phyloP scores from a whole-genome alignment of 768 basidiomycete genomes.

The Mycena amicta region DNA sequence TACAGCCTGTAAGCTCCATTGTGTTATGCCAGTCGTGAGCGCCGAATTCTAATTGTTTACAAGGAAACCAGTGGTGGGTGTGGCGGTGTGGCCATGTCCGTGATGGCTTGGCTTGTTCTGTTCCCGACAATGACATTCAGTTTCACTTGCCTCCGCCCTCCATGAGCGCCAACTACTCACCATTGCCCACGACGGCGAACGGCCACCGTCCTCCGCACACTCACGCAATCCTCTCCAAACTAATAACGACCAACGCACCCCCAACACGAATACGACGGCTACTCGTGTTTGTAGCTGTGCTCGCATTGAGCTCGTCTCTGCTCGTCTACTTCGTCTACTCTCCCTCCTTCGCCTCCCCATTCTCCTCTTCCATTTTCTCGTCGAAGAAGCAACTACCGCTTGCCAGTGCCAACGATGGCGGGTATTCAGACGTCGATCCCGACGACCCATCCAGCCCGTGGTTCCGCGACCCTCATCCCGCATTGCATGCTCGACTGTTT shows the following conservation, averaged over 20 bases:
- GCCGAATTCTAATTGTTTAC: background rate
- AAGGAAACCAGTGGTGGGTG: background rate
- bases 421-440: background rate
- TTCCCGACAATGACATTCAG: background rate
- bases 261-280: constrained; percentile 16
- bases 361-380: background rate
- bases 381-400: background rate
- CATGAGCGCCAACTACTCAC: constrained; percentile 11
- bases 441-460: constrained; percentile 9
- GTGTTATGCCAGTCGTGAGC: background rate
- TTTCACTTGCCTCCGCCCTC: background rate
- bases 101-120: too few relatives aligned
- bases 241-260: background rate
- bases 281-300: constrained; percentile 7
- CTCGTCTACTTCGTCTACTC: constrained; percentile 13
- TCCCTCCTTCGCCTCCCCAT: constrained; percentile 1
- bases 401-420: background rate
- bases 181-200: constrained; percentile 7
- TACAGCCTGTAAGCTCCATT: background rate
- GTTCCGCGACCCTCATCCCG: constrained; percentile 23
- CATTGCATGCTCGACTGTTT: constrained; percentile 19
- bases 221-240: constrained; percentile 5
- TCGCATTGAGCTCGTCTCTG: constrained; percentile 7
- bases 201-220: background rate
- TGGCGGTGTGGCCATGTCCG: background rate